These are phyloP conservation scores for Moesziomyces antarcticus DNA, from an alignment of 1,284 basidiomycete species.

Conservation along the genomic window DNA sequence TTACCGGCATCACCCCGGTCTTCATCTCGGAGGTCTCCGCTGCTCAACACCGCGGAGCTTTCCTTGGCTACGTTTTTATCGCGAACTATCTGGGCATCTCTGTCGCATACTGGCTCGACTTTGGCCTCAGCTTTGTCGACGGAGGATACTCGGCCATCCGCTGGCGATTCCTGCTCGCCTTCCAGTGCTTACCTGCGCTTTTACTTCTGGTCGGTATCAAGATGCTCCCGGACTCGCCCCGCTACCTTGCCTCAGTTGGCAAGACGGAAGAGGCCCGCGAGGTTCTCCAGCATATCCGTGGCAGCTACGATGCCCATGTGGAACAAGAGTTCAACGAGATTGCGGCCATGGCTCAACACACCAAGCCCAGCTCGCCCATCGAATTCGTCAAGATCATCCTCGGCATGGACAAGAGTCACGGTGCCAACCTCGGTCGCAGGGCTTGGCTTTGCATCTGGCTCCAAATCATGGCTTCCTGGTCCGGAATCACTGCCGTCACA, in stretches of 20 bases:
- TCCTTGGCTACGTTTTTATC: neutral
- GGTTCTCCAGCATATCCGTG: neutral
- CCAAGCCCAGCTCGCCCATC: neutral
- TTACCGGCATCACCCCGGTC: neutral
- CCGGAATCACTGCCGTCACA: neutral
- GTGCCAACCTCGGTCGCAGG: neutral
- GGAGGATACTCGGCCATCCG: neutral
- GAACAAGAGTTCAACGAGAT: neutral
- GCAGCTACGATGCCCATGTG: neutral
- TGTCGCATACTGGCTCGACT: neutral
- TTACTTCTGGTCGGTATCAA: neutral
- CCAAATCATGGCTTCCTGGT: neutral
- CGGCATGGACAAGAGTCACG: neutral
- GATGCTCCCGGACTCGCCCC: neutral
- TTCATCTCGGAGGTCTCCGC: neutral
- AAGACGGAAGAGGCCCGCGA: neutral
- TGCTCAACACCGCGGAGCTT: neutral
- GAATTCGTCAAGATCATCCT: neutral
- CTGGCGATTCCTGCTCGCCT: neutral
- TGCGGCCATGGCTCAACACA: neutral
- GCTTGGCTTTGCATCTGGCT: neutral
- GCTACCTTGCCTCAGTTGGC: neutral
- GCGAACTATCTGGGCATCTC: neutral
- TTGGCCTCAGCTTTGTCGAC: neutral
- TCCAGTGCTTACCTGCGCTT: neutral